Percentiles rank a stretch among this genome's conserved stretches.
Evolutionary conservation across 2,329 filamentous ascomycete genomes (phyloP).

Genomic region (Penicillium palitans): DNA sequence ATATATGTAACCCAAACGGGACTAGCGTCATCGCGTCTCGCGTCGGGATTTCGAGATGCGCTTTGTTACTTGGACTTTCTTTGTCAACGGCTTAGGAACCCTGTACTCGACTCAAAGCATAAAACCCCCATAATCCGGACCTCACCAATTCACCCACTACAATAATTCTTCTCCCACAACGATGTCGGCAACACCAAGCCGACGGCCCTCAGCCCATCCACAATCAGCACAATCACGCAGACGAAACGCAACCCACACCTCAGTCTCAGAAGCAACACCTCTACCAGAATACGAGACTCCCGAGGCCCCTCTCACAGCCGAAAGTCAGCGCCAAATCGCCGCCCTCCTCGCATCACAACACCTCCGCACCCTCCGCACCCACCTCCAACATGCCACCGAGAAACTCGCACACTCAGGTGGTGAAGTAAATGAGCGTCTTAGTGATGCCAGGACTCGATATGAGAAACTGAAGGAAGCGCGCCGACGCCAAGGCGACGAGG

Average conservation of each 20-base stretch:
- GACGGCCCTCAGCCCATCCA: constrained; percentile 13
- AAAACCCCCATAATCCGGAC: not conserved
- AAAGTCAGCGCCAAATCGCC: constrained; percentile 50
- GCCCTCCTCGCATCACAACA: constrained; percentile 46
- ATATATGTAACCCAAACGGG: constrained; percentile 33
- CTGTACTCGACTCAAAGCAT: not conserved
- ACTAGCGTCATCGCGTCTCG: constrained; percentile 37
- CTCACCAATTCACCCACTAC: not conserved
- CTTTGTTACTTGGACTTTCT: constrained; percentile 13
- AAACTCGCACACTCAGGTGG: constrained; percentile 53
- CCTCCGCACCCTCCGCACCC: constrained; percentile 48
- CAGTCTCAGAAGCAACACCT: constrained; percentile 14
- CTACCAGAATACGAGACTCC: constrained; percentile 57
- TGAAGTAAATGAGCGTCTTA: constrained; percentile 57
- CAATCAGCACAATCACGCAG: constrained; percentile 14
- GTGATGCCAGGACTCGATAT: constrained; percentile 40
- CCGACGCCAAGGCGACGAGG: constrained; percentile 22
- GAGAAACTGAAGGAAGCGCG: constrained; percentile 38
- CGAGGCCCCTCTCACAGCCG: constrained; percentile 51
- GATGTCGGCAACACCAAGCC: constrained; percentile 20
- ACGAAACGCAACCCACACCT: constrained; percentile 1
- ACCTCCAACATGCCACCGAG: constrained; percentile 49
- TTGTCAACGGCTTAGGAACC: constrained; percentile 3
- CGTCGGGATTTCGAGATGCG: constrained; percentile 15
- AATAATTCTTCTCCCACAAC: not conserved